These are phyloP conservation scores for Chrysophaeum taylorii DNA, from an alignment of 352 stramenopile species.

Conservation along the genomic window DNA sequence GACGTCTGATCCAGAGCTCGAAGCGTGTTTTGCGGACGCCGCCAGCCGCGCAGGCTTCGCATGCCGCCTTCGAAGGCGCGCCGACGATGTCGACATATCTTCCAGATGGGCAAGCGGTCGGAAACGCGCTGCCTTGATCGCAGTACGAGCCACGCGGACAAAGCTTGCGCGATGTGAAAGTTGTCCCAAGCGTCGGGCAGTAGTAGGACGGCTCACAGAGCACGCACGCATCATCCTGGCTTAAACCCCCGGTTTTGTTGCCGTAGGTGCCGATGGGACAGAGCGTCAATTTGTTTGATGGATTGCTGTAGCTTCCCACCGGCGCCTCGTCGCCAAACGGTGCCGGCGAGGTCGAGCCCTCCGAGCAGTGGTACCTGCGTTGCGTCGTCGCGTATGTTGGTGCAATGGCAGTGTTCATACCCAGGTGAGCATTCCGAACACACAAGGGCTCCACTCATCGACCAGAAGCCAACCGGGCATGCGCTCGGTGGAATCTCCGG, in stretches of 20 bases:
- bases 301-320: conserved; percentile 72
- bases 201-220: conserved; percentile 72
- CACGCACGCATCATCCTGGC: conserved; percentile 60
- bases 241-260: conserved; percentile 49
- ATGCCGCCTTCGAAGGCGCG: conserved; percentile 4
- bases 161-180: conserved; percentile 13
- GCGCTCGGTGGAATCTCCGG: conserved; percentile 24
- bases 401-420: background rate
- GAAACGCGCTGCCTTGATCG: background rate
- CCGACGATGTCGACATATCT: conserved; percentile 46
- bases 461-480: conserved; percentile 54
- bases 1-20: background rate
- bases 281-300: conserved; percentile 56
- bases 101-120: conserved; percentile 50
- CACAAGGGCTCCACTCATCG: conserved; percentile 36
- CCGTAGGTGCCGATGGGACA: conserved; percentile 71
- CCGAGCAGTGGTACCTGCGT: conserved; percentile 47
- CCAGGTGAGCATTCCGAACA: conserved; percentile 56
- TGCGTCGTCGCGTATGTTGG: too few relatives aligned
- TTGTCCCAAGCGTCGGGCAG: conserved; percentile 41
- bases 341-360: conserved; percentile 62
- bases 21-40: background rate
- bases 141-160: conserved; percentile 42
- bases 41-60: background rate
- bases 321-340: conserved; percentile 68